Evolutionary conservation across 176 grass and related monocot species (phyloP), one percentile per base, ranked within the genome.

Genomic region (Oropetium thomaeum): DNA sequence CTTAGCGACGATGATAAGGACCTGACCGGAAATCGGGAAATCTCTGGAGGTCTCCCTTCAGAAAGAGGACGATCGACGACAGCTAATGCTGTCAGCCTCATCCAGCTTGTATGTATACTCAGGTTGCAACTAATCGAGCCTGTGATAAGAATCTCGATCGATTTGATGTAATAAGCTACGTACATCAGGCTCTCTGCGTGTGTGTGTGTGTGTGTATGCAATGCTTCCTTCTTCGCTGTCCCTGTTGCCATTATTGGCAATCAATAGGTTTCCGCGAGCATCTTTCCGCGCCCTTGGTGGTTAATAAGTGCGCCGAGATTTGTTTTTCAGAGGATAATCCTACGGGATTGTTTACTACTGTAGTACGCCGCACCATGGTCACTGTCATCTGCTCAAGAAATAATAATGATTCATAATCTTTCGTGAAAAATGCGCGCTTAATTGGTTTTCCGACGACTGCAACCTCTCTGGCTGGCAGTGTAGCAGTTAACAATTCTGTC

Each of bases 221-320:
- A 87, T 55, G 69, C 79, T 80, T 79, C 70, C 63, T 57, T 80
- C 79, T 80, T 79, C 70, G 70, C 63, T 80, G 76, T 80, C 47
- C 5, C 61, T 69, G 53, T 74, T 87, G 19, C 74, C 74, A 73
- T 60, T 54, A 54, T 74, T 57, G 49, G 14, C 81, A 75, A 48
- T 79, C 55, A 64, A n/a, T n/a, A n/a, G 19, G 75, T 44, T 45
- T 57, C 55, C 17, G 17, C 17, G 17, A 32, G 70, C 86, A 80
- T 67, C 62, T 65, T n/a, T n/a, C n/a, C n/a, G n/a, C n/a, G n/a
- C 75, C 12, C 75, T 65, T 80, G 75, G 70, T 3, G 33, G 85
- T n/a, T n/a, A n/a, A 87, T 69, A 54, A 62, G 62, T 31, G 53
- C 65, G 17, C 22, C 11, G 32, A 58, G 43, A 4, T 71, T 52